These are phyloP conservation scores for Canna indica DNA, from an alignment of 176 grass and related monocot genomes.

Conservation along the genomic window DNA sequence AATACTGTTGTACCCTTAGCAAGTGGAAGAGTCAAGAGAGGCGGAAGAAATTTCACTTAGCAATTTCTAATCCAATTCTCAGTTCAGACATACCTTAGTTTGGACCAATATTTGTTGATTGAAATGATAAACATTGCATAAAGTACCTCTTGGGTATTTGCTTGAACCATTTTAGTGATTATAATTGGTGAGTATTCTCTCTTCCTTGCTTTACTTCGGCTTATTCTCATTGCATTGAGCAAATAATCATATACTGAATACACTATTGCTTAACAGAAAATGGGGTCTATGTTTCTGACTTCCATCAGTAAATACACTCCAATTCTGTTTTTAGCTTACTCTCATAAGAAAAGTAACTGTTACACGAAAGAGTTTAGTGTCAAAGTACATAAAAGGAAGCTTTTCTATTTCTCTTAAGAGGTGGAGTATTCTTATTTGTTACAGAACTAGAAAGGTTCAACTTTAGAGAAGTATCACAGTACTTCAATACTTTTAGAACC, in stretches of 20 bases:
- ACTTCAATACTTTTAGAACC: constrained; percentile 1
- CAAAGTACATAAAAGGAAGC: background rate
- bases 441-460: background rate
- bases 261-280: background rate
- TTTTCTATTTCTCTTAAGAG: background rate
- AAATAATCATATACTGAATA: background rate
- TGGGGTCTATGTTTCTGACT: background rate
- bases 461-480: too few relatives aligned
- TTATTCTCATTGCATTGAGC: too few relatives aligned
- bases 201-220: too few relatives aligned
- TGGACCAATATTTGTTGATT: background rate
- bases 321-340: background rate
- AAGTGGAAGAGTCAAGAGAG: too few relatives aligned
- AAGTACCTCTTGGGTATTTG: background rate
- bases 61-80: too few relatives aligned
- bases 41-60: too few relatives aligned
- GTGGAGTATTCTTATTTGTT: background rate
- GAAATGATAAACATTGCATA: background rate
- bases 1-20: too few relatives aligned
- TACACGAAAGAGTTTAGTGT: background rate
- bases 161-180: too few relatives aligned
- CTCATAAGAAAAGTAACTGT: background rate
- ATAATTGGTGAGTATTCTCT: background rate
- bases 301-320: background rate
- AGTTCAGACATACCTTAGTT: too few relatives aligned